Base-by-base conservation (phyloP, 2,329 filamentous ascomycete genomes). In the Fusarium incarnatum region DNA sequence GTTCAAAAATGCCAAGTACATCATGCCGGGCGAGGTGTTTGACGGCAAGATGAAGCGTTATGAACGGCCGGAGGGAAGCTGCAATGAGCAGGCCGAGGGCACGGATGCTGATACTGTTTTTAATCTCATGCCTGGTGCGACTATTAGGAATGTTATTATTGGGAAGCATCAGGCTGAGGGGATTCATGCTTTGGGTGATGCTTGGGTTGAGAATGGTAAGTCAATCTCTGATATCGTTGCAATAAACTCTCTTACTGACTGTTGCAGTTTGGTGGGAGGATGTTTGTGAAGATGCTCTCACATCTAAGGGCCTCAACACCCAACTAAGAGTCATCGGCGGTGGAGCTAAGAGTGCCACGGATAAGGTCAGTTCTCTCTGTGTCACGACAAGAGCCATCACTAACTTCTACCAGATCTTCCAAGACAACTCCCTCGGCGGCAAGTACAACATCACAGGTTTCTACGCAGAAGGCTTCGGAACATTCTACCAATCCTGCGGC, bases 11-110 rank as follows among this genome's bases (percentile, higher is more conserved):
- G 65, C 72, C 18, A 80, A 79, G 56, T 79, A 80, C 41, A 73
- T 79, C 20, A 61, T 76, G 56, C 75, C 77, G 0, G 76, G 79
- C 2, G 72, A 75, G 13, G 72, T 76, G 1, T 80, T 77, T 32
- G 79, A 80, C 22, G 79, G 78, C 48, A 75, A 77, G 48, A 80
- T 78, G 78, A 77, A 77, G 42, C 77, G 77, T 6, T 83, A 79
- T 60, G 80, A 83, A 58, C 80, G 80, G 13, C 78, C 77, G 2
- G 76, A 77, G 42, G 80, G 79, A 23, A 79, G 79, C 56, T 86
- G 84, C 68, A 81, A 77, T 41, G 82, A 80, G 25, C 81, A 85
- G 56, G 76, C 75, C 3, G 83, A 85, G 71, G 83, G 83, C 22
- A 79, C 77, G 1, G 77, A 79, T 40, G 77, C 77, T 2, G 83